phyloP scores from a whole-genome alignment of 177 flowering plant genomes.

The Tripterygium wilfordii region DNA sequence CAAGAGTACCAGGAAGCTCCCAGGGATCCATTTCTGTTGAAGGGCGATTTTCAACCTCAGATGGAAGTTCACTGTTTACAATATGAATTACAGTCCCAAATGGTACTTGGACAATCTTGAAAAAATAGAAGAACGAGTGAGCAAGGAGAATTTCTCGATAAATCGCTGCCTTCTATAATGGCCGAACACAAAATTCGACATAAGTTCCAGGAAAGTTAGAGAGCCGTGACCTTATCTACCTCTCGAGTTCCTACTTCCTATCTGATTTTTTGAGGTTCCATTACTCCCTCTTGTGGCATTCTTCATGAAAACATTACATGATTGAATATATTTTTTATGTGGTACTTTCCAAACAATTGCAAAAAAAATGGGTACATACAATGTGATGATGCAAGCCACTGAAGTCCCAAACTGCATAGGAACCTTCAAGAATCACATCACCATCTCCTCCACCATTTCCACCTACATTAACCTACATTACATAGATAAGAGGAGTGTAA shows the following conservation, averaged over 20 bases:
- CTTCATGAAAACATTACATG: slow-evolving; percentile 38
- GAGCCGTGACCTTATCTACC: slow-evolving; percentile 48
- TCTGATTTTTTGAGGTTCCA: slow-evolving; percentile 69
- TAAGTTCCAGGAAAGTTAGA: background rate
- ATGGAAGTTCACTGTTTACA: slow-evolving; percentile 60
- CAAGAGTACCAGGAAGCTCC: slow-evolving; percentile 67
- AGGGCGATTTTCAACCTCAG: slow-evolving; percentile 28
- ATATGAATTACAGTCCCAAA: slow-evolving; percentile 92
- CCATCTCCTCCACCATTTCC: slow-evolving; percentile 92
- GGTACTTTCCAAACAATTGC: no score
- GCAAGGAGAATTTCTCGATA: background rate
- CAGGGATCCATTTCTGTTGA: slow-evolving; percentile 55
- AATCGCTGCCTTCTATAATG: background rate
- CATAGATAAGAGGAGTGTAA: no score
- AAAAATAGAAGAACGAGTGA: slow-evolving; percentile 15
- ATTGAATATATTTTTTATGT: no score
- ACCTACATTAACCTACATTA: slow-evolving; percentile 55
- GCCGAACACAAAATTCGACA: background rate
- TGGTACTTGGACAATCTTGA: slow-evolving; percentile 74
- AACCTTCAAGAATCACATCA: no score
- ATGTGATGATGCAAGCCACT: slow-evolving; percentile 76
- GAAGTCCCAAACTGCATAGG: slow-evolving; percentile 78
- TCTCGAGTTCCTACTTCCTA: slow-evolving; percentile 41
- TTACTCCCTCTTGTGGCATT: slow-evolving; percentile 71
- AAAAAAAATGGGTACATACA: slow-evolving; percentile 26